These are phyloP conservation scores for Letharia columbiana DNA, from an alignment of 495 filamentous ascomycete species.

Conservation along the genomic window DNA sequence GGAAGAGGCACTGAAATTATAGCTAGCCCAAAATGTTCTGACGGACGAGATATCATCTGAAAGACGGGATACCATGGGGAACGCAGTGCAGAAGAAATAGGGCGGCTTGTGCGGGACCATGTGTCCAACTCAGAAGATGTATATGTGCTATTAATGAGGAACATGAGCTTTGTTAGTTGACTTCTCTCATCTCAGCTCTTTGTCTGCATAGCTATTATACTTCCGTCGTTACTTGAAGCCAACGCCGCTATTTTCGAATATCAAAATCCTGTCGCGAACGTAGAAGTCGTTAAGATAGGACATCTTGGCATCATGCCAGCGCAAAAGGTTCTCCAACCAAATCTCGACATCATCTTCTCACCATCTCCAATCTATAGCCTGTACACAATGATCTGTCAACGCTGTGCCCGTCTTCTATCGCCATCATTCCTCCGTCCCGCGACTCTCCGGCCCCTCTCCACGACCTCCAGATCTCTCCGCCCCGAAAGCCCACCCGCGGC, in stretches of 20 bases:
- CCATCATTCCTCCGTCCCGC: slow-evolving; percentile 30
- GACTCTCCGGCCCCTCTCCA: slow-evolving; percentile 30
- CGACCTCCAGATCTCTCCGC: slow-evolving; percentile 28
- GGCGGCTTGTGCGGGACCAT: background rate
- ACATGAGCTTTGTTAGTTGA: background rate
- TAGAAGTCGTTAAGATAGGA: background rate
- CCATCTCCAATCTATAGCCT: background rate
- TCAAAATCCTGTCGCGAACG: background rate
- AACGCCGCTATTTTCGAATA: background rate
- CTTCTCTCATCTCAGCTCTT: background rate
- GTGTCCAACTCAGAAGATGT: no score
- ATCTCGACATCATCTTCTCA: background rate
- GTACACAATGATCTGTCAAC: slow-evolving; percentile 40
- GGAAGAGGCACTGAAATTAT: background rate
- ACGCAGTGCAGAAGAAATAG: no score
- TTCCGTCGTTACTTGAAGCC: background rate
- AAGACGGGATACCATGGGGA: no score
- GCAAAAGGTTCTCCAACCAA: background rate
- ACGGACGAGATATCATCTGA: no score
- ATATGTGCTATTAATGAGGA: background rate
- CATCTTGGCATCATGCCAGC: background rate
- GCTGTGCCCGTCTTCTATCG: slow-evolving; percentile 39
- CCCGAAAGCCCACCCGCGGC: slow-evolving; percentile 35
- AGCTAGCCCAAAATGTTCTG: background rate
- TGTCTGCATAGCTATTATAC: background rate